A percentile compares a stretch with the other conserved stretches of the same genome.
Evolutionary conservation across 371 early-diverging fungal species (phyloP).

Genomic region (Mortierella sp.): DNA sequence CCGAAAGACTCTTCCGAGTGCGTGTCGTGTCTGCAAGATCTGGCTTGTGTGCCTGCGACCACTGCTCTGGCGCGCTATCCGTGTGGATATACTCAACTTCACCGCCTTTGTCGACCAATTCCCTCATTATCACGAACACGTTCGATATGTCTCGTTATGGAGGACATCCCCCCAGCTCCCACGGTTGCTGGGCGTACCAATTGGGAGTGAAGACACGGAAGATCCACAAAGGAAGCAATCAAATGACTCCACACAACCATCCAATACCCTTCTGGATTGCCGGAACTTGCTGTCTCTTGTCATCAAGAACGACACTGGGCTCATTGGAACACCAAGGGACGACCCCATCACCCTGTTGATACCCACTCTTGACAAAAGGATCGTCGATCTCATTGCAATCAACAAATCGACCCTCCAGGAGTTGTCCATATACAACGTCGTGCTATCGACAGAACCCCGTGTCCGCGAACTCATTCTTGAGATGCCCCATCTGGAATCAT

Average conservation of each 20-base stretch:
- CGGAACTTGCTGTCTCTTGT: background rate
- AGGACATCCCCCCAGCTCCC: background rate
- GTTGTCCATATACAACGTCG: background rate
- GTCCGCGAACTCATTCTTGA: background rate
- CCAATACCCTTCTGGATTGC: slow-evolving; percentile 12
- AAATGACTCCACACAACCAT: background rate
- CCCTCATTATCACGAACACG: slow-evolving; percentile 3
- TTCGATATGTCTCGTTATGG: background rate
- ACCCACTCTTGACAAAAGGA: background rate
- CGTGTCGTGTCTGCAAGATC: slow-evolving; percentile 8
- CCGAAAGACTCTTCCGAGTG: background rate
- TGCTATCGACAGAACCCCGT: background rate
- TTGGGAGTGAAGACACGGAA: background rate
- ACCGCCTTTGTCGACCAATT: slow-evolving; percentile 1
- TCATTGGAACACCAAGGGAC: background rate
- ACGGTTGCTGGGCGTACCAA: background rate
- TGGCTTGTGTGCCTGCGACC: slow-evolving; percentile 14
- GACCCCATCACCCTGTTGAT: no score
- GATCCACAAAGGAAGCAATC: background rate
- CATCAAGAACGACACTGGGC: background rate
- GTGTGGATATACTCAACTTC: background rate
- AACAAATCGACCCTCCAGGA: slow-evolving; percentile 2
- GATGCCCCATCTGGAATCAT: slow-evolving; percentile 3
- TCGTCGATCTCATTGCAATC: background rate
- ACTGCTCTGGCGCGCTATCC: slow-evolving; percentile 5